Evolutionary conservation across 495 filamentous ascomycete genomes (phyloP), one percentile per base, ranked within the genome.

Genomic region (Daldinia concentrica): DNA sequence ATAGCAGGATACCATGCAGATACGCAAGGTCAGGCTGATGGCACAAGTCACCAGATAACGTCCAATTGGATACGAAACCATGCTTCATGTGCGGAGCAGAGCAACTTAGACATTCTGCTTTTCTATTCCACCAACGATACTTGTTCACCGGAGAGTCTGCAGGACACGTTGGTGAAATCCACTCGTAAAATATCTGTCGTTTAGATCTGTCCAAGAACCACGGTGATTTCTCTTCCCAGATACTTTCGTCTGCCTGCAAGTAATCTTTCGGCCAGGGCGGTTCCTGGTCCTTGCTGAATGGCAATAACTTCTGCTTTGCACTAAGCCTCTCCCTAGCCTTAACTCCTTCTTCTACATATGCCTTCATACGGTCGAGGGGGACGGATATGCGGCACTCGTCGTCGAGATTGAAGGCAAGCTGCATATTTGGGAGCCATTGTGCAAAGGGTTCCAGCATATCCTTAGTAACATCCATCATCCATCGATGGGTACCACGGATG

Each of bases 401-500:
- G 52, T 92, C 88, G 27, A 93, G 78, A 73, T 95, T 96, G 79
- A 96, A 89, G 3, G 90, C 89, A 14, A 96, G 78, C 67, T 93
- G 91, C 91, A 96, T 92, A 64, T 94, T 89, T 0, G 93, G 92
- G 3, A 96, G 82, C 71, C 89, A 85, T 60, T 90, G 70, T 12
- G 87, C 83, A 66, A 94, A 94, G 0, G 86, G 81, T 39, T 88
- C 83, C 24, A 94, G 86, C 83, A 93, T 90, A 0, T 87, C 81
- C n/a, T 85, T 83, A 17, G 91, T 86, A 22, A 85, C 87, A 81
- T 91, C 88, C 83, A 91, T 59, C 75, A 77, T 77, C 75, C 75
- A 75, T 17, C 75, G 68, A 54, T 77, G 73, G 6, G 73, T 77
- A 9, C 75, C 73, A 5, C 56, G 69, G 15, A 77, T 64, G 45